Evolutionary conservation across 2,329 filamentous ascomycete species (phyloP).

Genomic region (Aspergillus bombycis): DNA sequence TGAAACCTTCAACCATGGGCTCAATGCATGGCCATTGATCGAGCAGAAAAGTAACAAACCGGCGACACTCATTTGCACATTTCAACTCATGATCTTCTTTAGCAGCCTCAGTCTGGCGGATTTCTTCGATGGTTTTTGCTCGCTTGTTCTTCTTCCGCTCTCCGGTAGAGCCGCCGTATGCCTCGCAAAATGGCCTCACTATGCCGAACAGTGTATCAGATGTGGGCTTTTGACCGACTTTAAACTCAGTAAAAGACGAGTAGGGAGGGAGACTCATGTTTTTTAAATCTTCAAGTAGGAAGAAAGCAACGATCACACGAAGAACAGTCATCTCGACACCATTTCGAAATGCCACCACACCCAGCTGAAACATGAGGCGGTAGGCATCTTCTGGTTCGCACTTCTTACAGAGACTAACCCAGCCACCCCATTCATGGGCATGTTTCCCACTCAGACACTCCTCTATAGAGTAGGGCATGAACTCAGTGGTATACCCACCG

Average conservation of each 20-base stretch:
- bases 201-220: not conserved
- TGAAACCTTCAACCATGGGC: conserved; percentile 35
- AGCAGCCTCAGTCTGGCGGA: not conserved
- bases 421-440: conserved; percentile 47
- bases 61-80: conserved; percentile 38
- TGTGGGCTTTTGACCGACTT: not conserved
- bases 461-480: conserved; percentile 38
- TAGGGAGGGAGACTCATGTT: conserved; percentile 37
- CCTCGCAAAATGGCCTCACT: not conserved
- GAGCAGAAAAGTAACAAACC: conserved; percentile 47
- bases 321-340: conserved; percentile 46
- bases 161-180: not conserved
- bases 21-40: conserved; percentile 50
- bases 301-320: conserved; percentile 51
- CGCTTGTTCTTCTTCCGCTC: conserved; percentile 19
- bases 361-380: conserved; percentile 52
- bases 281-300: conserved; percentile 45
- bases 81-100: conserved; percentile 30
- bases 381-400: conserved; percentile 18
- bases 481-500: conserved; percentile 42
- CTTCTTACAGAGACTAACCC: conserved; percentile 43
- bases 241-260: conserved; percentile 10
- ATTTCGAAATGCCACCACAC: conserved; percentile 47
- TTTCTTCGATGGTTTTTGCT: conserved; percentile 28
- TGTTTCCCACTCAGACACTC: conserved; percentile 46